phyloP scores from a whole-genome alignment of 2,329 filamentous ascomycete species.

The Paraphoma sp. region DNA sequence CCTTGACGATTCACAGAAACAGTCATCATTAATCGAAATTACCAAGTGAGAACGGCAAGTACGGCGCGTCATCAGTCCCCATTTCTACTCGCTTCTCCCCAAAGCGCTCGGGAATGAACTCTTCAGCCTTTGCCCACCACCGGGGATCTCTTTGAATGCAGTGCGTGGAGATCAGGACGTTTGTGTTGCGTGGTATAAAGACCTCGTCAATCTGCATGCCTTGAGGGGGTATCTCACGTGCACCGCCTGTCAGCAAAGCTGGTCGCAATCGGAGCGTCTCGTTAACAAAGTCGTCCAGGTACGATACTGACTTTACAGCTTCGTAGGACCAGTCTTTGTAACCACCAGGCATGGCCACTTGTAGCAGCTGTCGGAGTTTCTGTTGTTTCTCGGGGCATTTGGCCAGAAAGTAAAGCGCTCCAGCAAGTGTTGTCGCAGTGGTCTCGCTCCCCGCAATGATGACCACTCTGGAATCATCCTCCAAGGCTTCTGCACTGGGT shows the following conservation, averaged over 20 bases:
- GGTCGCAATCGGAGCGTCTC: conserved; percentile 51
- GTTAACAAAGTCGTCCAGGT: conserved; percentile 40
- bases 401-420: conserved; percentile 42
- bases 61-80: conserved; percentile 24
- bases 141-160: conserved; percentile 17
- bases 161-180: conserved; percentile 13
- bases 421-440: conserved; percentile 38
- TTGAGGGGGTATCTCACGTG: conserved; percentile 47
- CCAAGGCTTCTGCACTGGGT: conserved; percentile 35
- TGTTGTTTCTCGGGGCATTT: conserved; percentile 33
- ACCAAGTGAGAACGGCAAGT: conserved; percentile 22
- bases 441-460: conserved; percentile 52
- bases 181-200: conserved; percentile 18
- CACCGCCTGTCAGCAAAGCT: conserved; percentile 42
- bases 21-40: conserved; percentile 10
- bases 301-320: conserved; percentile 31
- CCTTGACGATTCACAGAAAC: background rate
- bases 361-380: conserved; percentile 41
- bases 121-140: conserved; percentile 17
- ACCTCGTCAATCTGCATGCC: conserved; percentile 34
- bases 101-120: conserved; percentile 25
- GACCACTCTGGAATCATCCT: conserved; percentile 43
- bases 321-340: conserved; percentile 38
- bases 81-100: conserved; percentile 20
- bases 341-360: conserved; percentile 33